A percentile compares a stretch with the other conserved stretches of the same genome.
These are phyloP conservation scores for Oryza glumipatula DNA, from an alignment of 176 grass and related monocot genomes.

Conservation along the genomic window DNA sequence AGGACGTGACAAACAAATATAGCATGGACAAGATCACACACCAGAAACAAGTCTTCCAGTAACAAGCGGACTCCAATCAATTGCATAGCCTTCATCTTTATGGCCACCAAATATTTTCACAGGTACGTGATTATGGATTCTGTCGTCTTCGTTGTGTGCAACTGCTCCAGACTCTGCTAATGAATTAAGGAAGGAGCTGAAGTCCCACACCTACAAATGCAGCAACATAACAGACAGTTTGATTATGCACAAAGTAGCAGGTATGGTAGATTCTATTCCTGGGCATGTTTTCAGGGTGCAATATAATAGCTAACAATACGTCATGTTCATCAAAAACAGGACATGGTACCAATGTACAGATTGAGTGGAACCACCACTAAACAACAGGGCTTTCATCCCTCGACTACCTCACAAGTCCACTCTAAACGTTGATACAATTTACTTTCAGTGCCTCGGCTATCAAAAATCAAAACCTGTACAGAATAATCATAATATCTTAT, in stretches of 20 bases:
- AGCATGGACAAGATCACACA: conserved; percentile 38
- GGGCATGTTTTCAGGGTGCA: not conserved
- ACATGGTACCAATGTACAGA: not conserved
- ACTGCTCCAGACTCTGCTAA: conserved; percentile 68
- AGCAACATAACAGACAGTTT: conserved; percentile 1
- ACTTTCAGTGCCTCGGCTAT: not conserved
- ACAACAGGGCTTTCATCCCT: not conserved
- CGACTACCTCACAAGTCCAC: not conserved
- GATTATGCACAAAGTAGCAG: conserved; percentile 8
- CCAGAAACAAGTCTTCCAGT: conserved; percentile 89
- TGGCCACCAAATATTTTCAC: conserved; percentile 80
- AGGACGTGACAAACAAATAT: conserved; percentile 3
- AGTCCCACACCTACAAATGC: conserved; percentile 79
- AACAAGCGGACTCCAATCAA: conserved; percentile 87
- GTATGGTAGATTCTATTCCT: not conserved
- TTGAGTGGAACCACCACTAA: not conserved
- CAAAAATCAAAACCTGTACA: not conserved
- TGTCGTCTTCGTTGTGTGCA: conserved; percentile 58
- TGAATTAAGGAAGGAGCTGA: conserved; percentile 68
- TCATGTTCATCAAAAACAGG: not conserved
- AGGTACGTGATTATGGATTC: conserved; percentile 56
- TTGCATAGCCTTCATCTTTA: conserved; percentile 90
- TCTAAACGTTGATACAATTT: not conserved
- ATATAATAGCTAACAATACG: not conserved
- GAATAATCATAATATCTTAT: not conserved